Evolutionary conservation across 2,329 filamentous ascomycete species (phyloP).

Genomic region (Diaporthe longicolla): DNA sequence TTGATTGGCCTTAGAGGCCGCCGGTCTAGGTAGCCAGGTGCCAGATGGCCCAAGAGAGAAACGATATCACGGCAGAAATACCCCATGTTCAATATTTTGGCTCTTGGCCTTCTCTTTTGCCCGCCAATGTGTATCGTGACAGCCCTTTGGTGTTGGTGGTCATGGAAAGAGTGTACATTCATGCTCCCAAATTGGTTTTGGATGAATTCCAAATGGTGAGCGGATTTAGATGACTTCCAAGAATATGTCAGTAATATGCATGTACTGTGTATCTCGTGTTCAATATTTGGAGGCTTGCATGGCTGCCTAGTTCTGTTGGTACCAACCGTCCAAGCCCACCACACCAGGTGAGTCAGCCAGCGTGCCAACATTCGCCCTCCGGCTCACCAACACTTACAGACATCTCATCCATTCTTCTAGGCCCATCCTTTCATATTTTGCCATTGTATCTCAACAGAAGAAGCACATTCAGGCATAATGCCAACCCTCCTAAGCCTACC

Average conservation of each 20-base stretch:
- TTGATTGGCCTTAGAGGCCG: slow-evolving; percentile 35
- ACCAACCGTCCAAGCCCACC: neutral
- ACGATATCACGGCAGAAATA: slow-evolving; percentile 42
- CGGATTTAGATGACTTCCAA: too few relatives aligned
- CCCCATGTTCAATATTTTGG: neutral
- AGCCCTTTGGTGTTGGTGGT: neutral
- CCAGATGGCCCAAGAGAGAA: slow-evolving; percentile 25
- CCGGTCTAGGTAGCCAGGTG: slow-evolving; percentile 12
- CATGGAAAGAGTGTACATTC: neutral
- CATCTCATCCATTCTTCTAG: neutral
- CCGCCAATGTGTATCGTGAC: too few relatives aligned
- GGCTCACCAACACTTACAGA: neutral
- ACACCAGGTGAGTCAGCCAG: slow-evolving; percentile 31
- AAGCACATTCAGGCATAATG: neutral
- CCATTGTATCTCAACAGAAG: neutral
- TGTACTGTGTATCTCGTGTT: neutral
- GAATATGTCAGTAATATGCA: too few relatives aligned
- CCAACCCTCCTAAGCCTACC: slow-evolving; percentile 16
- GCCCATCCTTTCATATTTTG: neutral
- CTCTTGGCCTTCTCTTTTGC: neutral
- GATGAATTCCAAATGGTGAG: too few relatives aligned
- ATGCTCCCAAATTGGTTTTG: neutral
- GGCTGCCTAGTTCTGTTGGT: neutral
- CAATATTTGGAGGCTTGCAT: neutral
- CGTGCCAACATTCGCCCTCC: neutral